These are phyloP conservation scores for Striga asiatica DNA, from an alignment of 257 asterid species.

Conservation along the genomic window DNA sequence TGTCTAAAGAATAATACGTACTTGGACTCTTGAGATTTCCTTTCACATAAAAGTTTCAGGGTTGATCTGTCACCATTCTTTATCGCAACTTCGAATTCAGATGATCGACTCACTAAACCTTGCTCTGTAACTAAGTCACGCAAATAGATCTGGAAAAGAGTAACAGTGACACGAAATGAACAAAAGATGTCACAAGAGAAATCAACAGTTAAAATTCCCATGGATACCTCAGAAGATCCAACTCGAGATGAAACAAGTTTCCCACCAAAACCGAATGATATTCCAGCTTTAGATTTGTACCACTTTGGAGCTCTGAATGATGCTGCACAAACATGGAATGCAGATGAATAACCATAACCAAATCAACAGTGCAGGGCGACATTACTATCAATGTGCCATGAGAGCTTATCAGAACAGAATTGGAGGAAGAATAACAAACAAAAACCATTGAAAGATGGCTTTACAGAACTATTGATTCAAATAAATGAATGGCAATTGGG, in stretches of 20 bases:
- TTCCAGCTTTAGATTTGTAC: conserved; percentile 83
- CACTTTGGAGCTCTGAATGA: conserved; percentile 88
- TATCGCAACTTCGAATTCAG: conserved; percentile 74
- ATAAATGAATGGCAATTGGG: not conserved
- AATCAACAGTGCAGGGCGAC: not conserved
- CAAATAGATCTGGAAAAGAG: conserved; percentile 55
- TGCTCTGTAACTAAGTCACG: conserved; percentile 62
- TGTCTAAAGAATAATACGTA: conserved; percentile 22
- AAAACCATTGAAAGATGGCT: not conserved
- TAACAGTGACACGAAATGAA: conserved; percentile 7
- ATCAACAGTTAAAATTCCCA: not conserved
- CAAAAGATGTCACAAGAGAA: not conserved
- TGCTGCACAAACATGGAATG: conserved; percentile 34
- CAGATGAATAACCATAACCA: conserved; percentile 8
- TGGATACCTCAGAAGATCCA: conserved; percentile 75
- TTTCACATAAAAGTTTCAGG: conserved; percentile 66
- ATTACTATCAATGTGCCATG: not conserved
- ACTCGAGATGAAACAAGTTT: conserved; percentile 69
- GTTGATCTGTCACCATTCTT: conserved; percentile 74
- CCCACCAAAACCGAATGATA: conserved; percentile 97
- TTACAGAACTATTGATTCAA: not conserved
- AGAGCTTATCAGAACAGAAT: conserved; percentile 7
- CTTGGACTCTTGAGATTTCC: conserved; percentile 65
- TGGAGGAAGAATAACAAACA: not conserved
- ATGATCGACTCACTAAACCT: conserved; percentile 60